Base-by-base conservation (phyloP, 352 stramenopile species). In the Phytophthora quininea region DNA sequence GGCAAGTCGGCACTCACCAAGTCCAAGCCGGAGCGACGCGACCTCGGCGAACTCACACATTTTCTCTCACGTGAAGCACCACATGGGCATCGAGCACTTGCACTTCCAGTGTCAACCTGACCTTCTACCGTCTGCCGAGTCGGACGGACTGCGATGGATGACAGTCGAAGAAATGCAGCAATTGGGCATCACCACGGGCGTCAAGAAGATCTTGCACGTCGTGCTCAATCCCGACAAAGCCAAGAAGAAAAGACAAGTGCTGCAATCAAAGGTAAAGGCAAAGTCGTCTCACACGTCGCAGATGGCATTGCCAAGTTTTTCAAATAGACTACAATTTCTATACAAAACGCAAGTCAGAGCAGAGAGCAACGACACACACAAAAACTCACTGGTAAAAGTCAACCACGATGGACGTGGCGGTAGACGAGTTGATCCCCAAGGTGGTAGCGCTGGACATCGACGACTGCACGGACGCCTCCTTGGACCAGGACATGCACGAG, bases 41-140 rank as follows among this genome's bases (percentile, higher is more conserved):
- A 96, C 46, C 43, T 93, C 2, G 86, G 87, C 37, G 79, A 93
- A 10, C 19, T 97, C 35, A 79, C 82, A 97, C 70, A 80, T 97
- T n/a, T 97, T 97, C 63, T 97, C 90, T 7, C 90, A 97, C 46
- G 79, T 96, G 11, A 95, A 93, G 76, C 90, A 97, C 40, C 79
- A 96, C 73, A 97, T 97, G 90, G 85, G 89, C 54, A 75, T 97
- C 31, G 87, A 96, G 65, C 86, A 95, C 55, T 9, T 96, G 24
- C 85, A 93, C 61, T 89, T 93, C 47, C 52, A 64, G 6, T 54
- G 51, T 9, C 49, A 68, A 29, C 80, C 76, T 4, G 38, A 60
- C 7, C n/a, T 76, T 11, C 40, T 69, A 40, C 30, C 45, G 47
- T n/a, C 15, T 31, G 49, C 40, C 57, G 47, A 62, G 24, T 65